These are phyloP conservation scores for Citrus inodora DNA, from an alignment of 345 rosid genomes.

Conservation along the genomic window DNA sequence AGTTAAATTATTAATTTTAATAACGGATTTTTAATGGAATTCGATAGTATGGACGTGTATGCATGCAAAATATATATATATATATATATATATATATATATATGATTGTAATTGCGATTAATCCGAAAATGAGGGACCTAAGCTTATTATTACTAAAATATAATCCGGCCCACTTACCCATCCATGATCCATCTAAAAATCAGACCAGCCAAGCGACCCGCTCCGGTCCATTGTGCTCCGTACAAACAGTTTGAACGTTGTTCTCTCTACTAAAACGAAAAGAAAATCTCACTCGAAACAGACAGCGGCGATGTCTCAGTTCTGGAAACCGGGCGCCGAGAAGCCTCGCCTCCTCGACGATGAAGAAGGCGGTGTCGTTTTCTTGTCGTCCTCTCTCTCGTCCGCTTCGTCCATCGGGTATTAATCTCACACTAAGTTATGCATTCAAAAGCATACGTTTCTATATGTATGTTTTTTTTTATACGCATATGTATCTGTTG, in stretches of 20 bases:
- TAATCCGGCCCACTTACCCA: neutral
- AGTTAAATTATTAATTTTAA: no score
- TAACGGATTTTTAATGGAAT: no score
- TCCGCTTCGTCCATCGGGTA: conserved; percentile 75
- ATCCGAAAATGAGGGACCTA: no score
- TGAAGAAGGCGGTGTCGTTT: conserved; percentile 89
- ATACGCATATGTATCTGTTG: neutral
- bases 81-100: no score
- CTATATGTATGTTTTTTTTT: neutral
- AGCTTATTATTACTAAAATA: neutral
- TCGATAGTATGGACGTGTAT: no score
- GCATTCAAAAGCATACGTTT: neutral
- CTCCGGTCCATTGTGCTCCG: neutral
- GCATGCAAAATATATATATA: no score
- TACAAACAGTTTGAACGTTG: neutral
- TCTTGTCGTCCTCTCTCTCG: conserved; percentile 45
- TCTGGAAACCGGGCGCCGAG: conserved; percentile 94
- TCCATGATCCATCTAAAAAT: neutral
- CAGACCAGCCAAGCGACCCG: neutral
- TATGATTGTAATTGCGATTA: no score
- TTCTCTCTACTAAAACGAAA: neutral
- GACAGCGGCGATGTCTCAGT: conserved; percentile 42
- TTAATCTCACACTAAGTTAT: neutral
- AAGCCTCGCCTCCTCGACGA: conserved; percentile 83
- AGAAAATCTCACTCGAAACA: neutral